Conservation (phyloP, 139 green algal genomes). For the Micromonas pusilla region DNA sequence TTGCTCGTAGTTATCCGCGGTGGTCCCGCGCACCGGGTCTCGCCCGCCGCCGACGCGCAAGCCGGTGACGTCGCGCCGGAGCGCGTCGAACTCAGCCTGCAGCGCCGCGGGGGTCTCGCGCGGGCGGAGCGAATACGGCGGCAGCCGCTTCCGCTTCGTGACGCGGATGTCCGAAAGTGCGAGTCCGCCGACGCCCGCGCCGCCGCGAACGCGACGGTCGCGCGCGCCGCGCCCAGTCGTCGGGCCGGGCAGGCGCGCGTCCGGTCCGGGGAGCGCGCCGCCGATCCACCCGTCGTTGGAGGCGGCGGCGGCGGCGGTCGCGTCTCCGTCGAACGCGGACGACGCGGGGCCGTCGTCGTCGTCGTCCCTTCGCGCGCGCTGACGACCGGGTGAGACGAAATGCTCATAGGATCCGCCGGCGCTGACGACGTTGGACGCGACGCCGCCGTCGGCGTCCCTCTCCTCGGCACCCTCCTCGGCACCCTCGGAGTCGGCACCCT, state of each 20-base stretch:
- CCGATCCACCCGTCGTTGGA: constrained; percentile 23
- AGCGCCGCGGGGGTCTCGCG: background rate
- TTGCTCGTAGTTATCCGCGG: constrained; percentile 9
- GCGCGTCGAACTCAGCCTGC: background rate
- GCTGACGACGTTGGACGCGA: background rate
- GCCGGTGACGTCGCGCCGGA: constrained; percentile 1
- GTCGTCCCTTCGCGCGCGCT: background rate
- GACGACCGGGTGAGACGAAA: too few relatives aligned
- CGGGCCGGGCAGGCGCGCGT: background rate
- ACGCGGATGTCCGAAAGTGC: constrained; percentile 6
- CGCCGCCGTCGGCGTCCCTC: background rate
- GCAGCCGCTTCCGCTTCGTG: background rate
- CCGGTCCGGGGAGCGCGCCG: background rate
- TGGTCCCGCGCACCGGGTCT: background rate
- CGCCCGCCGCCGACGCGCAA: constrained; percentile 1
- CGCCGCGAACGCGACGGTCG: background rate
- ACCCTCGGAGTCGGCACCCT: too few relatives aligned
- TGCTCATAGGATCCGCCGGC: background rate
- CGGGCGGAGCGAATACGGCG: background rate
- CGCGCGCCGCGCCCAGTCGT: background rate
- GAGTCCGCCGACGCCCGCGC: background rate
- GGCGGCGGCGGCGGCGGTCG: background rate
- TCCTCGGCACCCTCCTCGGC: background rate
- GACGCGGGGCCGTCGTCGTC: background rate
- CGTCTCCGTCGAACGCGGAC: background rate